Evolutionary conservation across 192 early-diverging fungal species (phyloP).

Genomic region (Spizellomyces punctatus): DNA sequence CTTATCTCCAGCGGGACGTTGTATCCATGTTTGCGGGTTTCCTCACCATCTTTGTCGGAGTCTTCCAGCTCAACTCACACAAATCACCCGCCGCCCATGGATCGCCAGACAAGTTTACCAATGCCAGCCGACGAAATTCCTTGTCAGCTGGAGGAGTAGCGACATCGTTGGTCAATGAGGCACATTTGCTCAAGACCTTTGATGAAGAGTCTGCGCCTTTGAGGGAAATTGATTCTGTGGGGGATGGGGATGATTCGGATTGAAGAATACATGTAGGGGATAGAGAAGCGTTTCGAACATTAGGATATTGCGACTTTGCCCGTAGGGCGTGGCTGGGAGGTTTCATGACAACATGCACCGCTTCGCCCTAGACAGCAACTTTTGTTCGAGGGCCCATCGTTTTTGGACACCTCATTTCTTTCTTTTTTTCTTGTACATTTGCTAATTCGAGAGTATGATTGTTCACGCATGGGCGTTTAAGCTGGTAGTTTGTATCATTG

Average conservation of each 20-base stretch:
- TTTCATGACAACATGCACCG: too few species aligned
- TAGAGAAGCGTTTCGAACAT: too few species aligned
- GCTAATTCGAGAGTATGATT: too few species aligned
- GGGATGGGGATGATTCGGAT: conserved; percentile 28
- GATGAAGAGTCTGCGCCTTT: conserved; percentile 36
- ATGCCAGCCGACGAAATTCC: conserved; percentile 20
- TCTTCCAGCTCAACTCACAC: conserved; percentile 56
- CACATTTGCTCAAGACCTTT: conserved; percentile 33
- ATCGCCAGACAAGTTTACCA: conserved; percentile 16
- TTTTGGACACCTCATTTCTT: too few species aligned
- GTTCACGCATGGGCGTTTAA: too few species aligned
- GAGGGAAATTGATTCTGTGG: conserved; percentile 3
- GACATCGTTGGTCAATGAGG: conserved; percentile 29
- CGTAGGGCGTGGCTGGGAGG: too few species aligned
- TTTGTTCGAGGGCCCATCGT: too few species aligned
- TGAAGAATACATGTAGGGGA: background rate
- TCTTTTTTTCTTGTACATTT: too few species aligned
- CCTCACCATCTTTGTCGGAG: conserved; percentile 90
- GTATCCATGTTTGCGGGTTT: conserved; percentile 87
- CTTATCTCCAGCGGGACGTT: conserved; percentile 59
- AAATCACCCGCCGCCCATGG: background rate
- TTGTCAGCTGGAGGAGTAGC: conserved; percentile 23
- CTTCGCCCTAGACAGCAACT: too few species aligned
- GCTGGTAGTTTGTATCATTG: too few species aligned
- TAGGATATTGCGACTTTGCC: too few species aligned